These are phyloP conservation scores for Thelonectria rubi DNA, from an alignment of 2,329 filamentous ascomycete genomes.

Conservation along the genomic window DNA sequence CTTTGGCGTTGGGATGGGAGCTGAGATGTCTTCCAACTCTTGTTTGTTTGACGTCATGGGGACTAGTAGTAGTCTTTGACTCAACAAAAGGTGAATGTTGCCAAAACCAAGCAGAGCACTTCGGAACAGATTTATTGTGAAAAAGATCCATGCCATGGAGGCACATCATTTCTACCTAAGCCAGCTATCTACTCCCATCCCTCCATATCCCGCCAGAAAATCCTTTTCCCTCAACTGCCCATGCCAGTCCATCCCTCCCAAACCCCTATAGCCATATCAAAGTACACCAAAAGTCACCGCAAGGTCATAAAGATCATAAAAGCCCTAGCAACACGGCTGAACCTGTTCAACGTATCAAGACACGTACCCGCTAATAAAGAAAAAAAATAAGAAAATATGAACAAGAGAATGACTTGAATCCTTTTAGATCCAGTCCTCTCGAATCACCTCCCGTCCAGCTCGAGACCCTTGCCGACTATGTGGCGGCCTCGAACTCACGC, in stretches of 20 bases:
- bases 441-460: constrained; percentile 17
- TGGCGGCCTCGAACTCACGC: constrained; percentile 29
- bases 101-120: neutral
- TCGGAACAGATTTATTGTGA: neutral
- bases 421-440: constrained; percentile 23
- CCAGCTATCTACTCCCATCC: constrained; percentile 2
- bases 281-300: neutral
- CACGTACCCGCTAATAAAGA: neutral
- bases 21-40: neutral
- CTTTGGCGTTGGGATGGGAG: neutral
- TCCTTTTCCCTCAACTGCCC: neutral
- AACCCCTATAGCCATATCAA: neutral
- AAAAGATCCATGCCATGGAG: neutral
- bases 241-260: neutral
- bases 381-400: neutral
- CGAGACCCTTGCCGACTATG: constrained; percentile 27
- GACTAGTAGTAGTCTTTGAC: neutral
- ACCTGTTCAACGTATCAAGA: neutral
- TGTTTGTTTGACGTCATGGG: neutral
- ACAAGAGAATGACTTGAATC: neutral
- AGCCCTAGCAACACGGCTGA: neutral
- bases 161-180: constrained; percentile 7
- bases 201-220: neutral
- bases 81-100: too few species aligned
- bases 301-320: constrained; percentile 5